Percentiles rank a stretch among this genome's conserved stretches.
These are phyloP conservation scores for Senna siamea DNA, from an alignment of 306 rosid genomes.

Conservation along the genomic window DNA sequence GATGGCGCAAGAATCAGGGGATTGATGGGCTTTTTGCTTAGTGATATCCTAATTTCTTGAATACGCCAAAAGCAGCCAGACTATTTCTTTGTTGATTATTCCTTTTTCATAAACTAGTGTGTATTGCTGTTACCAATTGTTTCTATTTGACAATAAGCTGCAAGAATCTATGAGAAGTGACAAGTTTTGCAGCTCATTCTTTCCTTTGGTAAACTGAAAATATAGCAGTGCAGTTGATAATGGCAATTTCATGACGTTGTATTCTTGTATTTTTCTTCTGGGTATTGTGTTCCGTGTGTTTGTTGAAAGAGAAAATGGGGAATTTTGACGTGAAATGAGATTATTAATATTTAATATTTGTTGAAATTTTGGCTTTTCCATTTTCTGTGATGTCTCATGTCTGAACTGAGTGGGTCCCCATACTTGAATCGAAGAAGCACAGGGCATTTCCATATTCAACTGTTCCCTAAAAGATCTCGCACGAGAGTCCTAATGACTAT, in stretches of 20 bases:
- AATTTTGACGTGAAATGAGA: no score
- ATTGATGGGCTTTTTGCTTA: conserved; percentile 9
- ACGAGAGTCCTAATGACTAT: neutral
- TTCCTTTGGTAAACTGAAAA: neutral
- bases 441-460: neutral
- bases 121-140: neutral
- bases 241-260: neutral
- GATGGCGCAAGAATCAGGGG: neutral
- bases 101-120: no score
- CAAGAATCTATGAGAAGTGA: neutral
- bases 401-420: no score
- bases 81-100: no score
- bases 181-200: neutral
- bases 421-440: no score
- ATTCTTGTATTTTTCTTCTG: neutral
- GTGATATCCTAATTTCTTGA: neutral
- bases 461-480: neutral
- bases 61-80: no score
- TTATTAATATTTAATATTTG: no score
- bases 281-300: no score
- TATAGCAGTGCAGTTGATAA: neutral
- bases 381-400: no score
- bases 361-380: neutral
- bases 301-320: no score
- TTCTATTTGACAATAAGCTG: neutral